Base-by-base conservation (phyloP, 176 grass and related monocot species). In the Metroxylon sagu region DNA sequence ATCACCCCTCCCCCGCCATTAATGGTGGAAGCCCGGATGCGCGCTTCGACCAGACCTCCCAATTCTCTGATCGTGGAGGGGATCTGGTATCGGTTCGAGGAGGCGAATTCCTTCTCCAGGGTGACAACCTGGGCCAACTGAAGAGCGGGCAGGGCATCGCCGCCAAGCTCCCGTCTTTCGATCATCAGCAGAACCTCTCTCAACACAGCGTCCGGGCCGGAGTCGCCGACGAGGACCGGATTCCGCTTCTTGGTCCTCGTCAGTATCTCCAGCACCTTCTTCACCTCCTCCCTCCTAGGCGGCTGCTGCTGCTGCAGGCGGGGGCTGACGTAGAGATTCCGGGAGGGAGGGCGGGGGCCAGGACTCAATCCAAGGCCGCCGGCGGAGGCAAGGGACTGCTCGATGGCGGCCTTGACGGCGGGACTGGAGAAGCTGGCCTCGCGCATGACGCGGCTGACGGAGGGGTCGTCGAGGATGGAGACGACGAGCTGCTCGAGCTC, bases 391-490 rank as follows among this genome's bases (percentile, higher is more conserved):
- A 16, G 30, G 31, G 17, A 48, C 30, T 49, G 26, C 49, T 69
- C 52, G 76, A 95, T 76, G 71, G 71, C 68, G 0, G 70, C 70
- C 67, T 95, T 95, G 28, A 89, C 77, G 48, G 62, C 70, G 16
- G 77, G 65, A 49, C 77, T 81, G 5, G 83, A 95, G 79, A 95
- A 95, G 49, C 82, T 74, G 2, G 90, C 91, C 91, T 96, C 91
- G 5, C 83, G 80, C 87, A 90, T 96, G 69, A 96, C 92, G 64
- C 87, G 87, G 29, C 86, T 89, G 8, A 96, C 92, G 23, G 86
- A 90, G 1, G 92, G 92, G 67, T 96, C 92, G 50, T 96, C 92
- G 5, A 96, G 92, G 56, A 90, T 85, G 61, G 92, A 81, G 4
- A 90, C 60, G 5, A 79, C 79, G 29, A 96, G 76, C 60, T 96